Base-by-base conservation (phyloP, 2,329 filamentous ascomycete species). In the Aspergillus sp. region DNA sequence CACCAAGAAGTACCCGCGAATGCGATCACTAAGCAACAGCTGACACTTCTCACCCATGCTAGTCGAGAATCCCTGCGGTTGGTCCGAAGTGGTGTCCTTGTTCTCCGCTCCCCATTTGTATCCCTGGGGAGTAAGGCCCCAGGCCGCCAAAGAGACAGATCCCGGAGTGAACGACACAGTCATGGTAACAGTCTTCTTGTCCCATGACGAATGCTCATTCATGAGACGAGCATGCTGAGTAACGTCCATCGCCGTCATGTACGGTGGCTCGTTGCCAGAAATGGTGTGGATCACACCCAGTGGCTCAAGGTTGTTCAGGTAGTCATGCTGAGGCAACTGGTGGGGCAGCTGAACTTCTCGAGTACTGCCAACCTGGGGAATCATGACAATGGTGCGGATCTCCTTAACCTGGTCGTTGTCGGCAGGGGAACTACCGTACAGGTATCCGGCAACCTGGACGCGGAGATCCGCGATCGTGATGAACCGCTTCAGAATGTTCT, bases 51-150 rank as follows among this genome's bases (percentile, higher is more conserved):
- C 89, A 48, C 94, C 94, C 83, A 97, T 95, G 53, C 79, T 85
- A 22, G 90, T 95, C 52, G 86, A 87, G 78, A 99, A 99, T 36
- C 95, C 95, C 59, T 92, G 87, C 0, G 95, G 94, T 71, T 95
- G 90, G 71, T 99, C 94, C 57, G 89, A 95, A 62, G 88, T 86
- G 50, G 86, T 84, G 74, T 99, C 95, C 74, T 88, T 93, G 81
- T 99, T 99, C 69, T 96, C 90, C 1, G 86, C 90, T 59, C 94
- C 94, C 94, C 95, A 99, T 72, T 93, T 93, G 79, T 95, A 96
- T 48, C 94, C 94, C 57, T 87, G 80, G 1, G 94, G 92, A 1
- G 90, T 96, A 38, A 99, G 83, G 4, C 88, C 88, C 91, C 93
- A 99, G 0, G 94, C 92, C 5, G 90, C 89, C 47, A 99, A 81